Evolutionary conservation across 805 yeast species (phyloP).

Genomic region (Barnettozyma wickerhamii): DNA sequence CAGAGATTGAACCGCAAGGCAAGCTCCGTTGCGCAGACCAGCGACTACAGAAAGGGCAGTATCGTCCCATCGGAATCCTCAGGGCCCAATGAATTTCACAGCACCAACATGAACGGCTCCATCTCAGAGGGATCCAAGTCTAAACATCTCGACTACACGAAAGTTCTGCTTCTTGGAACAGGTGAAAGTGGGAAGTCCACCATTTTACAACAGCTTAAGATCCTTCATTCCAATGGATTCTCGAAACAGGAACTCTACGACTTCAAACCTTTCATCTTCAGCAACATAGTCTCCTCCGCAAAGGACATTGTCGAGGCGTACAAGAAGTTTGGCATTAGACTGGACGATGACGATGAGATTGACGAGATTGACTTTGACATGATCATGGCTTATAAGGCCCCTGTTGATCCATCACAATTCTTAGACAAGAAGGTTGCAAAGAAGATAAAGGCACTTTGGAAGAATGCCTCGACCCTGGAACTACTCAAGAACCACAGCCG

Average conservation of each 20-base stretch:
- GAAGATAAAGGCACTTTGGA: conserved; percentile 50
- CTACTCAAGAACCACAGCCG: conserved; percentile 57
- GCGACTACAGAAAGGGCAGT: background rate
- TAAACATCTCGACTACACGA: conserved; percentile 46
- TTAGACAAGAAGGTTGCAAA: conserved; percentile 47
- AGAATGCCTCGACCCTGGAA: conserved; percentile 51
- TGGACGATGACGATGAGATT: conserved; percentile 30
- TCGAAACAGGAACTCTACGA: conserved; percentile 58
- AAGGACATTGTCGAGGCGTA: conserved; percentile 67
- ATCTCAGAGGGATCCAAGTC: conserved; percentile 1
- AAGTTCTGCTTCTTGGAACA: conserved; percentile 77
- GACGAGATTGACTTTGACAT: conserved; percentile 26
- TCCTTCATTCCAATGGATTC: conserved; percentile 38
- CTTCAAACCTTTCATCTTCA: conserved; percentile 74
- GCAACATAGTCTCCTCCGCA: conserved; percentile 74
- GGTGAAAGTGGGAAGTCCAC: conserved; percentile 56
- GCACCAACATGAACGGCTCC: conserved; percentile 1
- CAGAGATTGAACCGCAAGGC: background rate
- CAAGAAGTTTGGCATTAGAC: conserved; percentile 36
- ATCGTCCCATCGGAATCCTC: conserved; percentile 1
- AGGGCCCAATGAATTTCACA: background rate
- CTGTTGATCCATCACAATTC: conserved; percentile 48
- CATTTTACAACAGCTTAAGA: conserved; percentile 40
- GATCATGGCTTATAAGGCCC: conserved; percentile 24
- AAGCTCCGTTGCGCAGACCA: background rate